Conservation (phyloP, 768 basidiomycete genomes). For the Hypholoma sublateritium region DNA sequence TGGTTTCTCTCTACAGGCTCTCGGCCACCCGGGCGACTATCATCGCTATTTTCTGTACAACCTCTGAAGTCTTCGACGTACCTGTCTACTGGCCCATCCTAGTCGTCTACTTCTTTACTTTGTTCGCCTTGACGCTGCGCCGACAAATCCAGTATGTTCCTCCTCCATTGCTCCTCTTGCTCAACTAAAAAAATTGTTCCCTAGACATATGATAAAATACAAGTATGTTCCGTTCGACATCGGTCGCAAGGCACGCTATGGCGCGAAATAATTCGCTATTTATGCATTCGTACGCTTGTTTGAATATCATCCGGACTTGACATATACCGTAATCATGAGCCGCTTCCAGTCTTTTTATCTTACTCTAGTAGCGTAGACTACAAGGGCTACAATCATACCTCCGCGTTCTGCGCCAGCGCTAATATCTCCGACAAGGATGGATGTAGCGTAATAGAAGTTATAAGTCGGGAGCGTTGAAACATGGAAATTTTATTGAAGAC, state of each 20-base stretch:
- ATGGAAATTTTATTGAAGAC: no score
- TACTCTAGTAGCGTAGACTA: conserved; percentile 14
- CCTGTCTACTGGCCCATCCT: conserved; percentile 99
- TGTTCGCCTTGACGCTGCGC: conserved; percentile 94
- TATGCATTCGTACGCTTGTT: not conserved
- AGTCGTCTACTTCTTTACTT: conserved; percentile 93
- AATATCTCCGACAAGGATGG: not conserved
- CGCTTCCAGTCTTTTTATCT: conserved; percentile 17
- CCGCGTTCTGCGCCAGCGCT: not conserved
- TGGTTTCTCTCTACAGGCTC: conserved; percentile 53
- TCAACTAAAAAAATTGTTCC: not conserved
- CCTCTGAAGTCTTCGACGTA: conserved; percentile 87
- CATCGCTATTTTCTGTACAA: conserved; percentile 76
- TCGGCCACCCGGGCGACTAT: conserved; percentile 88
- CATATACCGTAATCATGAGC: conserved; percentile 25
- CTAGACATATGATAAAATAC: conserved; percentile 98
- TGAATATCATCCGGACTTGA: conserved; percentile 7
- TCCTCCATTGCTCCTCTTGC: conserved; percentile 3
- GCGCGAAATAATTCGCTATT: conserved; percentile 42
- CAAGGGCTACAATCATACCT: not conserved
- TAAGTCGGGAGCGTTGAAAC: no score
- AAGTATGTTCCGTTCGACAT: conserved; percentile 96
- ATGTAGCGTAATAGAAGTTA: not conserved
- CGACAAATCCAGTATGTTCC: conserved; percentile 87
- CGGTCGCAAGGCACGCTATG: conserved; percentile 90